Percentiles rank a stretch among this genome's conserved stretches.
These are phyloP conservation scores for Lipomyces spencermartinsiae DNA, from an alignment of 805 yeast genomes.

Conservation along the genomic window DNA sequence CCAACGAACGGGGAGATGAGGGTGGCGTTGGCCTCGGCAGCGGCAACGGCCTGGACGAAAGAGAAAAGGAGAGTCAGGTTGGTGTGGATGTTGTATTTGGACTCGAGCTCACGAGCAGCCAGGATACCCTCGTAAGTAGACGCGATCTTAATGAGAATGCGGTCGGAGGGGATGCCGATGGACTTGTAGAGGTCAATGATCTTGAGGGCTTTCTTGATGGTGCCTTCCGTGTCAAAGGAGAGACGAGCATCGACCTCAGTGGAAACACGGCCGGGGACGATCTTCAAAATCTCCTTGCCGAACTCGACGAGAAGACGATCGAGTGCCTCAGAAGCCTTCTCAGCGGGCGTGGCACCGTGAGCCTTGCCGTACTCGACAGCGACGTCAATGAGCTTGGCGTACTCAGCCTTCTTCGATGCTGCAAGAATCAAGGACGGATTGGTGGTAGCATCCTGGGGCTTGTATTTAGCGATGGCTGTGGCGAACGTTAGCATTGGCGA, in stretches of 20 bases:
- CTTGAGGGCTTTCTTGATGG: slow-evolving; percentile 90
- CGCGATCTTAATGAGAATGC: slow-evolving; percentile 94
- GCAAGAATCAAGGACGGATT: slow-evolving; percentile 97
- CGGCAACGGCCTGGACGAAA: slow-evolving; percentile 96
- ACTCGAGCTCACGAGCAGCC: slow-evolving; percentile 95
- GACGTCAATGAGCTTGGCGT: slow-evolving; percentile 85
- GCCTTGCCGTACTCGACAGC: slow-evolving; percentile 86
- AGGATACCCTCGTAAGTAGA: slow-evolving; percentile 99
- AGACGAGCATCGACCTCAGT: slow-evolving; percentile 99
- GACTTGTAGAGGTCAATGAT: slow-evolving; percentile 86
- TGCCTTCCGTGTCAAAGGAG: slow-evolving; percentile 93
- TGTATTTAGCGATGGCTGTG: slow-evolving; percentile 85
- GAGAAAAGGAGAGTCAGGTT: slow-evolving; percentile 96
- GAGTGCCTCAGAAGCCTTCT: slow-evolving; percentile 80
- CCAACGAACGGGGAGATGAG: slow-evolving; percentile 99
- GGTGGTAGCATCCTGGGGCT: slow-evolving; percentile 99
- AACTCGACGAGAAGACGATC: slow-evolving; percentile 94
- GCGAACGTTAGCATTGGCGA: slow-evolving; percentile 4
- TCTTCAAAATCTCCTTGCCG: slow-evolving; percentile 88
- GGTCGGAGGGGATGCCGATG: slow-evolving; percentile 84
- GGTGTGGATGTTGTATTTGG: slow-evolving; percentile 87
- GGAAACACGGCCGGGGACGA: slow-evolving; percentile 98
- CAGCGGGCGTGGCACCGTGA: slow-evolving; percentile 51
- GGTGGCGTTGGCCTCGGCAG: slow-evolving; percentile 97
- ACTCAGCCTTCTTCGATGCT: slow-evolving; percentile 88